A percentile compares a stretch with the other conserved stretches of the same genome.
Evolutionary conservation across 208 protist species (phyloP).

Genomic region (Trichomonas vaginalis): DNA sequence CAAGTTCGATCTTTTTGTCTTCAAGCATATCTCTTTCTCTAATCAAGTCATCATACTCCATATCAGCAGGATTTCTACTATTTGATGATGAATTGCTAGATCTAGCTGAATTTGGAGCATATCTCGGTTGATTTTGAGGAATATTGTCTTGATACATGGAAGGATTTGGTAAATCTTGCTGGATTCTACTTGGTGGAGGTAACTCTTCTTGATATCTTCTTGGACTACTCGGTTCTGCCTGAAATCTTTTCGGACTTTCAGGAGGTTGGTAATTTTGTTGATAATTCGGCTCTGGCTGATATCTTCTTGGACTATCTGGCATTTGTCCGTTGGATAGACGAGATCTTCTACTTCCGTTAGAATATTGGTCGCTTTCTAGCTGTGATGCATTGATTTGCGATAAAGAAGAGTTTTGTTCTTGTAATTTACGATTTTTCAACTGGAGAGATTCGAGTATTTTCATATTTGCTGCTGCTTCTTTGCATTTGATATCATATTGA

Average conservation of each 20-base stretch:
- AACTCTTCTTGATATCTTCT: not conserved
- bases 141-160: too few relatives aligned
- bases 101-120: too few relatives aligned
- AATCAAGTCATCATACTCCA: not conserved
- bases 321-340: not conserved
- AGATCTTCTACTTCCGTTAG: not conserved
- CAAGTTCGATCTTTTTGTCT: not conserved
- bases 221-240: not conserved
- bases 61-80: not conserved
- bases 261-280: too few relatives aligned
- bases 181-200: too few relatives aligned
- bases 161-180: too few relatives aligned
- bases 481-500: not conserved
- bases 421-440: not conserved
- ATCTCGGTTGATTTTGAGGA: too few relatives aligned
- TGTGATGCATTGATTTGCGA: not conserved
- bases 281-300: not conserved
- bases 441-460: not conserved
- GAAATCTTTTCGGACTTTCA: not conserved
- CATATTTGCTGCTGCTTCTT: not conserved
- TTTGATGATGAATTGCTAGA: not conserved
- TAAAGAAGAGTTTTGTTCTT: not conserved
- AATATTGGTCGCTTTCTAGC: not conserved
- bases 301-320: not conserved
- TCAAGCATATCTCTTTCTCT: not conserved